These are phyloP conservation scores for Phytopythium delawarense DNA, from an alignment of 352 stramenopile genomes.

Conservation along the genomic window DNA sequence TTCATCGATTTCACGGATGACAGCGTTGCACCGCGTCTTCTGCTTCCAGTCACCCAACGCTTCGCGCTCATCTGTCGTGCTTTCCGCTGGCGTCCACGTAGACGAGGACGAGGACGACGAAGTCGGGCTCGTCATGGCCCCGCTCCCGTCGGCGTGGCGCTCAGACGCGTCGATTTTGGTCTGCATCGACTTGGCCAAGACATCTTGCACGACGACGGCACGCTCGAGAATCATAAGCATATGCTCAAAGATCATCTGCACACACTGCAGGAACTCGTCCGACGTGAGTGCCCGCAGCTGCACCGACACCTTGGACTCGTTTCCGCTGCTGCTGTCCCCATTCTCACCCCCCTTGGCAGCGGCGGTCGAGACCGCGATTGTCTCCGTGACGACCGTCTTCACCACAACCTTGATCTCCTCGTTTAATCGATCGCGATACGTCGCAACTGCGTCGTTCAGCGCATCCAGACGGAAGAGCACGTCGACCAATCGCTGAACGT, in stretches of 20 bases:
- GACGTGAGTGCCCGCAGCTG: slow-evolving; percentile 74
- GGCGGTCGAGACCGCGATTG: slow-evolving; percentile 63
- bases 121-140: slow-evolving; percentile 16
- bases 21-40: slow-evolving; percentile 60
- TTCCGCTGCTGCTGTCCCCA: slow-evolving; percentile 7
- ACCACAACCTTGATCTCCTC: slow-evolving; percentile 87
- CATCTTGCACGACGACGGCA: slow-evolving; percentile 69
- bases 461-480: slow-evolving; percentile 75
- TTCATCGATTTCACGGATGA: slow-evolving; percentile 84
- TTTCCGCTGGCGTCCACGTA: slow-evolving; percentile 42
- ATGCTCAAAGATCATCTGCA: slow-evolving; percentile 90
- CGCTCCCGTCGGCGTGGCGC: neutral
- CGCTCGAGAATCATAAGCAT: slow-evolving; percentile 78
- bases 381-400: slow-evolving; percentile 87
- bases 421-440: slow-evolving; percentile 77
- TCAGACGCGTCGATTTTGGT: slow-evolving; percentile 51
- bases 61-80: slow-evolving; percentile 39
- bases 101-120: neutral
- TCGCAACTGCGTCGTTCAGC: slow-evolving; percentile 61
- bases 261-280: slow-evolving; percentile 83
- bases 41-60: slow-evolving; percentile 71
- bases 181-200: slow-evolving; percentile 69
- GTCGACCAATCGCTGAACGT: slow-evolving; percentile 57
- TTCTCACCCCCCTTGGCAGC: slow-evolving; percentile 23
- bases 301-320: slow-evolving; percentile 79